These are phyloP conservation scores for Calonectria henricotiae DNA, from an alignment of 2,329 filamentous ascomycete genomes.

Conservation along the genomic window DNA sequence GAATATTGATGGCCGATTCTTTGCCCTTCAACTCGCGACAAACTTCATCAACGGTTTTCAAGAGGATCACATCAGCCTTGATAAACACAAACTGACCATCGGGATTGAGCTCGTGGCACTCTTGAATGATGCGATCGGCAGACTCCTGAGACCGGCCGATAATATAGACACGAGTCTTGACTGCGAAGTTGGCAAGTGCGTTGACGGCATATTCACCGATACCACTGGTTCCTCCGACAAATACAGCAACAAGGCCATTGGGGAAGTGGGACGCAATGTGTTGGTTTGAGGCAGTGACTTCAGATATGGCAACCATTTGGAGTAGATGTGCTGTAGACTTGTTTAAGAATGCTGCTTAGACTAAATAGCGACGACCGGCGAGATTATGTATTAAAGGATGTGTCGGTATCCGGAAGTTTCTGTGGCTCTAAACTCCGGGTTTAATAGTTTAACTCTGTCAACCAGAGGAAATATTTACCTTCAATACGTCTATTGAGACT, in stretches of 20 bases:
- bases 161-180: slow-evolving; percentile 4
- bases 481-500: neutral
- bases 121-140: slow-evolving; percentile 18
- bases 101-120: slow-evolving; percentile 1
- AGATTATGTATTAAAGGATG: neutral
- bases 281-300: slow-evolving; percentile 4
- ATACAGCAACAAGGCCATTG: neutral
- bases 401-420: neutral
- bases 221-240: slow-evolving; percentile 21
- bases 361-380: neutral
- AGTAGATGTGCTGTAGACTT: neutral
- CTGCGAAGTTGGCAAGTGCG: neutral
- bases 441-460: neutral
- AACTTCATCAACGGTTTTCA: slow-evolving; percentile 5
- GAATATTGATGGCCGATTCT: slow-evolving; percentile 10
- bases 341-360: neutral
- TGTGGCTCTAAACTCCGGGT: neutral
- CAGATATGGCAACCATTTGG: slow-evolving; percentile 3
- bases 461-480: neutral
- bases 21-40: slow-evolving; percentile 13
- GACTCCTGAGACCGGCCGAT: slow-evolving; percentile 17
- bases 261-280: slow-evolving; percentile 1
- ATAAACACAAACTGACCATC: neutral
- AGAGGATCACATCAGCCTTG: slow-evolving; percentile 6
- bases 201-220: slow-evolving; percentile 17